Evolutionary conservation across 306 rosid genomes (phyloP), one percentile per base, ranked within the genome.

Genomic region (Lathyrus oleraceus): DNA sequence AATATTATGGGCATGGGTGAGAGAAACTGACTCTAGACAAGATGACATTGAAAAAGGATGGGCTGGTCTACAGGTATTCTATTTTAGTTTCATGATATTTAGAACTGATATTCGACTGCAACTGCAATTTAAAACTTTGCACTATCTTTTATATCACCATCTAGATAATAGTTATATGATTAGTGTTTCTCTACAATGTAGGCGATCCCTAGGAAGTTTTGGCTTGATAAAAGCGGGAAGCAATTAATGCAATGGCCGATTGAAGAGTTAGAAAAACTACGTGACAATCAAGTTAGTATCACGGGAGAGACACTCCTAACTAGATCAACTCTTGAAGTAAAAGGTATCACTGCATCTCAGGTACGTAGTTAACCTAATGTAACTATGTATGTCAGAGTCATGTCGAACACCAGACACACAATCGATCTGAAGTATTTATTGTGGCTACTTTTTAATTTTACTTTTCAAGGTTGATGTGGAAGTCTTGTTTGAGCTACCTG

Each of bases 61-160:
- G 95, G 81, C 91, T 25, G 95, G 95, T 23, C 61, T 88, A 49
- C 91, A 85, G 89, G 91, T 88, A 82, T 57, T n/a, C 32, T 27
- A 14, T 57, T 47, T 13, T 61, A n/a, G 12, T 20, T 60, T 15
- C 38, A 59, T 1, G 10, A 35, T 32, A 1, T 32, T 32, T 6
- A 32, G 38, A 32, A 32, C 9, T 6, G 9, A 1, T 6, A 35
- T 8, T 2, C 39, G 39, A 35, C 6, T 52, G 30, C n/a, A 2
- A 53, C 4, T 20, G 32, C 15, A 1, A 53, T 21, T 53, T 53
- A 53, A 53, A 20, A 10, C 15, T 3, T 53, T 53, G 14, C 1
- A 1, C 0, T 10, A 23, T 63, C 5, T 0, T 0, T 6, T 63
- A 14, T 39, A 15, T 9, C 5, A 2, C 13, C 4, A 6, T 38